Base-by-base conservation (phyloP, 352 stramenopile species). In the Phytophthora ramorum region DNA sequence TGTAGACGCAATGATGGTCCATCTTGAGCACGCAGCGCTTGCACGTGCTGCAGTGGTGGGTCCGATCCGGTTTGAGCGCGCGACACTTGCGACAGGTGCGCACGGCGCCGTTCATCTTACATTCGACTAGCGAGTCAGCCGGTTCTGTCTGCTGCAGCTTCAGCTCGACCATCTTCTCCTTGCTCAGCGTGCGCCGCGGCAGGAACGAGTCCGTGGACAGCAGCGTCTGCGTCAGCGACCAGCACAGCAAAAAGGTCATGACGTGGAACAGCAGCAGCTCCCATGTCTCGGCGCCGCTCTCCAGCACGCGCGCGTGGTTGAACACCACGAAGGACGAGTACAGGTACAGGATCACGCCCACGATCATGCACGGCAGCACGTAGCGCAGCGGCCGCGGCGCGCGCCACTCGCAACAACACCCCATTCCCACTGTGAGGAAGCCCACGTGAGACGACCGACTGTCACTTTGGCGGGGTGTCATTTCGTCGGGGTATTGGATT, bases 1-100 rank as follows among this genome's bases (percentile, higher is more conserved):
- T 89, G 75, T 91, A 96, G 54, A 94, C 72, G 70, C 88, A 96
- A 62, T 96, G 88, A 66, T 96, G 88, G 61, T 96, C 88, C 88
- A 96, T 95, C 70, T 95, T 95, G 64, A 91, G 76, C 58, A 96
- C 80, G 45, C 88, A 96, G 26, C 81, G 78, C 43, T 69, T 54
- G 46, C 88, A 96, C 12, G 85, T 79, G 48, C 82, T 92, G 71
- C 88, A 96, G 57, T 96, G 88, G 63, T 96, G 88, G 46, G 85
- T 87, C 45, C 88, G 85, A 66, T 95, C 86, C 3, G 85, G 74
- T 64, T 96, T 96, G 24, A 82, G 66, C 1, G 81, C 71, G 37
- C 88, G 77, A 69, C 88, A 96, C 56, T 92, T 92, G 12, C 85
- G 83, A 52, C 88, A 95, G 40, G 78, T 87, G 35, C 88, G 86